Evolutionary conservation across 2,329 filamentous ascomycete species (phyloP).

Genomic region (Lasiodiplodia hormozganensis): DNA sequence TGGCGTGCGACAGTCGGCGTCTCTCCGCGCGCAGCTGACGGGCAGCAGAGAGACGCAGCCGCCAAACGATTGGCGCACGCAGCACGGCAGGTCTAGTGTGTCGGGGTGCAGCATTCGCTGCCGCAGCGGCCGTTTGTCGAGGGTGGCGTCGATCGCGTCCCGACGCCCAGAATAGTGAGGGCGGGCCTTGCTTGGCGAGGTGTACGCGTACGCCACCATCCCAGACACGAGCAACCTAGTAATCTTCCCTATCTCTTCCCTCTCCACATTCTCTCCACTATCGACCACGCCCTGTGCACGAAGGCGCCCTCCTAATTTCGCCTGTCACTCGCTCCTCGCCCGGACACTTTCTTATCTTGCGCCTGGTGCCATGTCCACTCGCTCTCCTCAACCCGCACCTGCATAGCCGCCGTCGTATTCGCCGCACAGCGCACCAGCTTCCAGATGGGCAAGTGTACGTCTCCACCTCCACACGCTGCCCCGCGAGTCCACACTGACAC

Average conservation of each 20-base stretch:
- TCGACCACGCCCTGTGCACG: conserved; percentile 13
- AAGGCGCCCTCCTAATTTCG: conserved; percentile 10
- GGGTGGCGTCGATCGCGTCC: conserved; percentile 19
- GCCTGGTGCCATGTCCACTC: conserved; percentile 30
- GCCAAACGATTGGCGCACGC: neutral
- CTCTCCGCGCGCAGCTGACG: neutral
- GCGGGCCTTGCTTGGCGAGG: conserved; percentile 23
- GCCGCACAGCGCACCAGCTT: conserved; percentile 20
- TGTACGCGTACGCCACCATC: conserved; percentile 25
- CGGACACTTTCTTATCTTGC: neutral
- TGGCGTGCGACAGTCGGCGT: neutral
- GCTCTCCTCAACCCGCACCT: conserved; percentile 5
- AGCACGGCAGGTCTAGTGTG: conserved; percentile 3
- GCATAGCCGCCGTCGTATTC: conserved; percentile 19
- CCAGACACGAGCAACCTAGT: conserved; percentile 13
- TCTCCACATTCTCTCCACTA: conserved; percentile 27
- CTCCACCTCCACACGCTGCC: conserved; percentile 30
- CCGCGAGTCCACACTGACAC: conserved; percentile 6
- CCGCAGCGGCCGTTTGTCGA: conserved; percentile 21
- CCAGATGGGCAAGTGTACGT: conserved; percentile 52
- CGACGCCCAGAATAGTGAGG: conserved; percentile 20
- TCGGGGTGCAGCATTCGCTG: conserved; percentile 18
- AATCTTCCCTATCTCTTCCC: conserved; percentile 26
- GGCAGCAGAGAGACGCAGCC: neutral
- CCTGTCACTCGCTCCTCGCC: conserved; percentile 26